Evolutionary conservation across 1,139 yeast genomes (phyloP).

Genomic region (Arxiozyma heterogenica): DNA sequence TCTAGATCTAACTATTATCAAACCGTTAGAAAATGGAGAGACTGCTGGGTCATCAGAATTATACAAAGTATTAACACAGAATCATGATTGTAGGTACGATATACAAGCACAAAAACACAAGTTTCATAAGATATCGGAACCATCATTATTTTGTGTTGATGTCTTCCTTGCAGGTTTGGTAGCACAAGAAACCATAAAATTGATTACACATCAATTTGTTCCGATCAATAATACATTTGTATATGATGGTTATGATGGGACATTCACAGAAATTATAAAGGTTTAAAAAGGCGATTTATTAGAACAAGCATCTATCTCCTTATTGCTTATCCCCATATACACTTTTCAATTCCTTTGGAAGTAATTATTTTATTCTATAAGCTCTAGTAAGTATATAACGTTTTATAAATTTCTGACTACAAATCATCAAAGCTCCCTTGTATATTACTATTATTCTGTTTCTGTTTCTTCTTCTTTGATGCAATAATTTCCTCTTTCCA

Average conservation of each 20-base stretch:
- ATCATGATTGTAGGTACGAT: not conserved
- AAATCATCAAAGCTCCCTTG: slow-evolving; percentile 69
- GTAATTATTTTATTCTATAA: not conserved
- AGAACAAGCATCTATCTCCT: not conserved
- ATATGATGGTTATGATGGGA: slow-evolving; percentile 45
- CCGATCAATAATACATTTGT: slow-evolving; percentile 60
- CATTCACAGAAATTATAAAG: not conserved
- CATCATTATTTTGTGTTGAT: slow-evolving; percentile 21
- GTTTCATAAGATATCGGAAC: not conserved
- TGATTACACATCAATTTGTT: slow-evolving; percentile 61
- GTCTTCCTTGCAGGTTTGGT: slow-evolving; percentile 70
- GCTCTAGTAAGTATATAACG: not conserved
- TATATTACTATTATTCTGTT: slow-evolving; percentile 26
- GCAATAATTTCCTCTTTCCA: slow-evolving; percentile 80
- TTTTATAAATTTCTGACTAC: slow-evolving; percentile 24
- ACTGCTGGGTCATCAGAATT: not conserved
- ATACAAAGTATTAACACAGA: not conserved
- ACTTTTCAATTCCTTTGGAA: not conserved
- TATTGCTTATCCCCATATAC: not conserved
- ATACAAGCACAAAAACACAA: not conserved
- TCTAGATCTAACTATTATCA: slow-evolving; percentile 4
- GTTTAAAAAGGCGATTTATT: not conserved
- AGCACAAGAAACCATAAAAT: slow-evolving; percentile 65
- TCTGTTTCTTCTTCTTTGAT: slow-evolving; percentile 52
- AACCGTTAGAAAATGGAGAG: not conserved